These are phyloP conservation scores for Alternaria burnsii DNA, from an alignment of 2,329 filamentous ascomycete genomes.

Conservation along the genomic window DNA sequence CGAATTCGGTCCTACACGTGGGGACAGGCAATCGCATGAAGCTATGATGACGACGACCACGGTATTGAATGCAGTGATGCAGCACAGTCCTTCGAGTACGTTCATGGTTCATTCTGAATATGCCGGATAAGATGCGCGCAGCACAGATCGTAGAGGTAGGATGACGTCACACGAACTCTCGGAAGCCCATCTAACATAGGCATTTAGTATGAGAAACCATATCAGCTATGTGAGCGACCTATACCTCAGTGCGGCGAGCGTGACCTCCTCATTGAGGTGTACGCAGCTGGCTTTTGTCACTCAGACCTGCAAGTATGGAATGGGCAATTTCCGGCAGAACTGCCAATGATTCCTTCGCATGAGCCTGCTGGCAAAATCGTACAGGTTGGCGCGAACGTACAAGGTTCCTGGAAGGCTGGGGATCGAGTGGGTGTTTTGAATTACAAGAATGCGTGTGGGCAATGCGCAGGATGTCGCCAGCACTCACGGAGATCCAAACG, in stretches of 20 bases:
- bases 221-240: constrained; percentile 24
- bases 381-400: constrained; percentile 33
- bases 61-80: neutral
- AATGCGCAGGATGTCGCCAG: constrained; percentile 32
- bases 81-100: neutral
- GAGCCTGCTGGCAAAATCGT: constrained; percentile 46
- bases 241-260: constrained; percentile 28
- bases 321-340: constrained; percentile 32
- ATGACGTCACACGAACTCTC: constrained; percentile 13
- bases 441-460: constrained; percentile 37
- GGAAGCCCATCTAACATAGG: neutral
- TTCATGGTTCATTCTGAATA: neutral
- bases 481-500: constrained; percentile 16
- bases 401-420: constrained; percentile 38
- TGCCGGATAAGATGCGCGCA: constrained; percentile 27
- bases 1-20: neutral
- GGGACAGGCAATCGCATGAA: neutral
- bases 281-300: constrained; percentile 41
- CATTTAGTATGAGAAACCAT: constrained; percentile 25
- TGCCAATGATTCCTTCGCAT: constrained; percentile 47
- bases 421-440: constrained; percentile 43
- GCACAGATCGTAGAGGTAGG: constrained; percentile 29
- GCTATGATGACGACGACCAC: neutral
- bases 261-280: constrained; percentile 33
- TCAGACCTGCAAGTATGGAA: constrained; percentile 38